Percentiles rank a stretch among this genome's conserved stretches.
These are phyloP conservation scores for Gryganskiella cystojenkinii DNA, from an alignment of 192 early-diverging fungal genomes.

Conservation along the genomic window DNA sequence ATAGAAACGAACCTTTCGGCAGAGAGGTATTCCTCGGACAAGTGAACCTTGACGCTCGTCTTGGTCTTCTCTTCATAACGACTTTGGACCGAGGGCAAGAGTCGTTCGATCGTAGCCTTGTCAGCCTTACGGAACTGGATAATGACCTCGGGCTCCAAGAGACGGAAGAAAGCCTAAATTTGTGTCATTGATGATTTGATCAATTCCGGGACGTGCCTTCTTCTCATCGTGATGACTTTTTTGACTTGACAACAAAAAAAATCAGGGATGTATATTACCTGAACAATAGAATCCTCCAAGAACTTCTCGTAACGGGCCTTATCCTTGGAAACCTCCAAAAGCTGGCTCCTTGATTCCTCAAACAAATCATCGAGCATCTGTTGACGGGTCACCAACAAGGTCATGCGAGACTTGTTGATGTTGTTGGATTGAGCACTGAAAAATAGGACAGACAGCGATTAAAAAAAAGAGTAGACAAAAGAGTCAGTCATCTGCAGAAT, in stretches of 20 bases:
- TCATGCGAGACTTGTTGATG: constrained; percentile 96
- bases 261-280: constrained; percentile 65
- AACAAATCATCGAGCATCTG: constrained; percentile 87
- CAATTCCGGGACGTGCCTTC: no score
- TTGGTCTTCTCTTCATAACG: constrained; percentile 69
- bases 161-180: constrained; percentile 81
- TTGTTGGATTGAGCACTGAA: constrained; percentile 90
- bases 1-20: constrained; percentile 62
- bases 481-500: background rate
- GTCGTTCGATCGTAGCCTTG: constrained; percentile 65
- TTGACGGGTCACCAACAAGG: constrained; percentile 89
- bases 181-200: no score
- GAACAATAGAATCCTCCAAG: constrained; percentile 78
- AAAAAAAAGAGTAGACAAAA: background rate
- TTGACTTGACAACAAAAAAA: background rate
- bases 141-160: constrained; percentile 84
- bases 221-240: no score
- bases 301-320: constrained; percentile 69
- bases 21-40: constrained; percentile 74
- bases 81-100: constrained; percentile 60
- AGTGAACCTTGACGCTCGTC: constrained; percentile 54
- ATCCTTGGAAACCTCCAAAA: constrained; percentile 70
- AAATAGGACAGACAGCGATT: background rate
- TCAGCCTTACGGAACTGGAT: constrained; percentile 82
- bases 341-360: constrained; percentile 70